Evolutionary conservation across 2,329 filamentous ascomycete species (phyloP).

Genomic region (Ilyonectria robusta): DNA sequence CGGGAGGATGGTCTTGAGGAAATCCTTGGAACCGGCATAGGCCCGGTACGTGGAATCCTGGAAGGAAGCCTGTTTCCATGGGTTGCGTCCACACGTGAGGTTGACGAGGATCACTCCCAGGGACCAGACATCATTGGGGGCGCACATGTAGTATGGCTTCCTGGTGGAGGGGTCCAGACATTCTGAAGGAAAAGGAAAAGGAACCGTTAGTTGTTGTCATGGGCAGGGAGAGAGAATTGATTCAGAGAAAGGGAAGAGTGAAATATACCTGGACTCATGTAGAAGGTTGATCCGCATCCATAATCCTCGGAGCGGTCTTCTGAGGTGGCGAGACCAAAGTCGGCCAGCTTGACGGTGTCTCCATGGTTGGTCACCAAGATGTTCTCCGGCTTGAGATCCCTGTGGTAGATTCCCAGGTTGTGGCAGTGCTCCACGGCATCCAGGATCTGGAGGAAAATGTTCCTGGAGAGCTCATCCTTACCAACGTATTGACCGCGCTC

Average conservation of each 20-base stretch:
- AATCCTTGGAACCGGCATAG: conserved; percentile 86
- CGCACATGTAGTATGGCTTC: conserved; percentile 88
- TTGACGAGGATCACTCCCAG: conserved; percentile 99
- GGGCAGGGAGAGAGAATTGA: conserved; percentile 12
- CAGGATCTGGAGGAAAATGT: conserved; percentile 93
- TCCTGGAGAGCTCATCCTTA: conserved; percentile 89
- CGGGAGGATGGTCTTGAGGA: conserved; percentile 93
- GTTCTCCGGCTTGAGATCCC: conserved; percentile 98
- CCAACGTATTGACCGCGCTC: conserved; percentile 93
- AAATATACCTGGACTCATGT: conserved; percentile 96
- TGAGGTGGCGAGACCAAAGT: conserved; percentile 95
- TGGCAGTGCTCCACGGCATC: conserved; percentile 98
- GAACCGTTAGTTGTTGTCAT: conserved; percentile 43
- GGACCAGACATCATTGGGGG: conserved; percentile 97
- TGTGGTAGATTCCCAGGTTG: conserved; percentile 92
- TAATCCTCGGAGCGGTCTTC: conserved; percentile 91
- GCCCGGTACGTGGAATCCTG: conserved; percentile 97
- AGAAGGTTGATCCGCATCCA: conserved; percentile 98
- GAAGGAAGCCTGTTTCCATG: conserved; percentile 95
- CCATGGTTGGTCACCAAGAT: conserved; percentile 92
- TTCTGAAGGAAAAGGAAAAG: conserved; percentile 70
- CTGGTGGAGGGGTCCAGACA: conserved; percentile 84
- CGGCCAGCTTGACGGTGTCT: conserved; percentile 92
- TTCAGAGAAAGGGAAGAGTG: conserved; percentile 25
- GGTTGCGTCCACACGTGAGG: conserved; percentile 96